A percentile compares a stretch with the other conserved stretches of the same genome.
Evolutionary conservation across 2,329 filamentous ascomycete species (phyloP).

Genomic region (Calycina marina): DNA sequence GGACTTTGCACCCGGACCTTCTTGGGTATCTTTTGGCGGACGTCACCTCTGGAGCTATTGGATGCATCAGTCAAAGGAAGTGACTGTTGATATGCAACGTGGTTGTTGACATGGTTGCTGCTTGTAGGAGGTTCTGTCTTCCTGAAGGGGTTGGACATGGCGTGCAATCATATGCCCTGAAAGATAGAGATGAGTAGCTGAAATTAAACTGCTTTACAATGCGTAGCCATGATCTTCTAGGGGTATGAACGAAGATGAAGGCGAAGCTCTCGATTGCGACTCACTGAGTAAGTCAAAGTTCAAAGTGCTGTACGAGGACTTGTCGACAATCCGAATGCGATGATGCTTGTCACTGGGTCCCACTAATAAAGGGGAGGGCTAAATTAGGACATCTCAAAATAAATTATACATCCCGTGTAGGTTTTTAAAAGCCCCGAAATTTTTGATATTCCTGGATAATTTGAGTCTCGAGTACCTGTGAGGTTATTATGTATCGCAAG

Average conservation of each 20-base stretch:
- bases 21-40: slow-evolving; percentile 28
- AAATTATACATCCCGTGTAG: too few species aligned
- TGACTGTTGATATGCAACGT: neutral
- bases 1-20: slow-evolving; percentile 54
- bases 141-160: slow-evolving; percentile 23
- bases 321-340: neutral
- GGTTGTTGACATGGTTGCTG: too few species aligned
- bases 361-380: too few species aligned
- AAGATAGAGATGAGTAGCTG: slow-evolving; percentile 5
- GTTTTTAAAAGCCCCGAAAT: too few species aligned
- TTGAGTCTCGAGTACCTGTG: too few species aligned
- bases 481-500: too few species aligned
- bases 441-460: too few species aligned
- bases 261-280: neutral
- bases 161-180: slow-evolving; percentile 18
- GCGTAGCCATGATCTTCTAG: too few species aligned
- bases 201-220: neutral
- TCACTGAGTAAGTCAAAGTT: neutral
- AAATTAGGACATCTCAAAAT: too few species aligned
- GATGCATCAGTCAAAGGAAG: neutral
- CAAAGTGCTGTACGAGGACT: neutral
- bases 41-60: slow-evolving; percentile 4
- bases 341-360: too few species aligned
- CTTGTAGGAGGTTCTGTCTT: slow-evolving; percentile 14
- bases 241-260: neutral